These are phyloP conservation scores for Pleurozium schreberi DNA, from an alignment of 225 moss, liverwort and hornwort genomes.

Conservation along the genomic window DNA sequence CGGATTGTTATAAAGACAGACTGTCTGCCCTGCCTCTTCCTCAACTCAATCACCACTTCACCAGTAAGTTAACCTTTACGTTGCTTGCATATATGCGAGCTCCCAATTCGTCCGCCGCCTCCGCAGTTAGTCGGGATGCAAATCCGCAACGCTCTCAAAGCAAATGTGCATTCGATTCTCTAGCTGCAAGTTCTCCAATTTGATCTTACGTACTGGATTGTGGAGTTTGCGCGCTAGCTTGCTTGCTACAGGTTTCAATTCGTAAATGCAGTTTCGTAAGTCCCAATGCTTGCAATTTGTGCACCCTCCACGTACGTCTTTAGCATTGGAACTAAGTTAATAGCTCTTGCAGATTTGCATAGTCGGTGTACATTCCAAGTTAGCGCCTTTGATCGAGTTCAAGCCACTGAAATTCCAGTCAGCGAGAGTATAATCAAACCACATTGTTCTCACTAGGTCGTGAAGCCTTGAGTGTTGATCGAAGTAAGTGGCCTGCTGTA, in stretches of 20 bases:
- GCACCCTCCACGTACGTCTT: neutral
- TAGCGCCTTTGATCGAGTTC: neutral
- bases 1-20: conserved; percentile 2
- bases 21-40: neutral
- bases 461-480: neutral
- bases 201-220: neutral
- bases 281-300: neutral
- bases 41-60: neutral
- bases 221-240: neutral
- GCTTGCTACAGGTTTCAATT: neutral
- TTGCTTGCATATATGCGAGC: neutral
- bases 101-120: too few relatives aligned
- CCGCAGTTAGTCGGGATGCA: neutral
- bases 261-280: neutral
- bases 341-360: neutral
- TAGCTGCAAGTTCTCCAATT: neutral
- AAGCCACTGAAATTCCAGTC: neutral
- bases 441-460: neutral
- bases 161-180: neutral
- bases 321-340: neutral
- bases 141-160: neutral
- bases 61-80: neutral
- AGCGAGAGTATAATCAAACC: neutral
- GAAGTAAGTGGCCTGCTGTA: neutral
- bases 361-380: neutral